Percentiles rank a stretch among this genome's conserved stretches.
Conservation (phyloP, 163 green algal genomes). For the Volvox carteri region DNA sequence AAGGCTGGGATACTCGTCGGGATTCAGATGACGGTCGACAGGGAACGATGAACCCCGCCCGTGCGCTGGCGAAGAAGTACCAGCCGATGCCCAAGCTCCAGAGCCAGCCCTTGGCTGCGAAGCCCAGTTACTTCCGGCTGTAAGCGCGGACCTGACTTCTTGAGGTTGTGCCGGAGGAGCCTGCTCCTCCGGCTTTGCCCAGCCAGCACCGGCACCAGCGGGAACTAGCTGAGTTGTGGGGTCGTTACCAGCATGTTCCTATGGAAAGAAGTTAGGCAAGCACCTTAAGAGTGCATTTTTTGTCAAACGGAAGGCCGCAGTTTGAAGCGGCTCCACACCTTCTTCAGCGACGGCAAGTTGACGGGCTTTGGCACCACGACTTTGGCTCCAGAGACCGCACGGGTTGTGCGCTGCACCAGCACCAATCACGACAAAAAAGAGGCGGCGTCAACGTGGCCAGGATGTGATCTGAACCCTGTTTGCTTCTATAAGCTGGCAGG, state of each 20-base stretch:
- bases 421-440: background rate
- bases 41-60: slow-evolving; percentile 55
- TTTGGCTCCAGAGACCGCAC: slow-evolving; percentile 73
- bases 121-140: slow-evolving; percentile 59
- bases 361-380: slow-evolving; percentile 89
- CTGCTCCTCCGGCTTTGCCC: slow-evolving; percentile 76
- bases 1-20: slow-evolving; percentile 81
- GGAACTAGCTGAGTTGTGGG: slow-evolving; percentile 85
- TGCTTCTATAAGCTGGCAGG: background rate
- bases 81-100: slow-evolving; percentile 1
- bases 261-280: background rate
- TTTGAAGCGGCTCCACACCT: slow-evolving; percentile 69
- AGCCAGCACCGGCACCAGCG: slow-evolving; percentile 66
- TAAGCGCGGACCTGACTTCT: slow-evolving; percentile 60
- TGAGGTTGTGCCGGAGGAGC: slow-evolving; percentile 57
- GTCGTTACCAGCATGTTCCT: slow-evolving; percentile 89
- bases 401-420: slow-evolving; percentile 62
- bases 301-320: background rate
- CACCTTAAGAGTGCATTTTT: background rate
- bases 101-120: slow-evolving; percentile 15
- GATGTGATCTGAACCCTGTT: slow-evolving; percentile 37
- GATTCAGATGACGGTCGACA: slow-evolving; percentile 75
- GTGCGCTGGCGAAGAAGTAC: slow-evolving; percentile 42
- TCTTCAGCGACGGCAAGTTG: slow-evolving; percentile 91
- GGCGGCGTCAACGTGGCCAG: slow-evolving; percentile 49